Evolutionary conservation across 2,329 filamentous ascomycete species (phyloP), one percentile per base, ranked within the genome.

Genomic region (Rutstroemia sp.): DNA sequence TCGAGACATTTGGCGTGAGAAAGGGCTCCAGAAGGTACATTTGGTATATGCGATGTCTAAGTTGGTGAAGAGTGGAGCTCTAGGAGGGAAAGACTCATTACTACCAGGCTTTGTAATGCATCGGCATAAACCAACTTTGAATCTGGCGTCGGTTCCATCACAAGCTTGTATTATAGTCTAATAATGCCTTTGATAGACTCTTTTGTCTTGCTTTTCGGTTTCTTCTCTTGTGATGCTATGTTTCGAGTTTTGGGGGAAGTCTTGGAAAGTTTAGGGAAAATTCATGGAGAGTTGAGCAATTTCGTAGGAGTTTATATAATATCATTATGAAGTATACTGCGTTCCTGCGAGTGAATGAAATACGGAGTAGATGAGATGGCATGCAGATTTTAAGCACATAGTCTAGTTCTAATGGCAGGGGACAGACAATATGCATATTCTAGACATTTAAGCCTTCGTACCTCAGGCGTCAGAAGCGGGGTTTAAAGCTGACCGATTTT

Each of bases 11-110:
- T 58, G 47, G 38, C 51, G 44, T 56, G 60, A 66, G 66, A 65
- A 64, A 42, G 17, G 39, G 60, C 63, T 65, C 58, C 56, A 61
- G 57, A 56, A 57, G 58, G 61, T 66, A 50, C 59, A 54, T 55
- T 55, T 55, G 37, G 34, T 55, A 55, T 49, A 55, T 41, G 52
- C 25, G 55, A 61, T 63, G 49, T 57, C 25, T 25, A 48, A 48
- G 51, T 39, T 48, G 51, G 59, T 62, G 59, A 58, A 57, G 53
- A 52, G 54, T 41, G 53, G 54, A 60, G 48, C 44, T 56, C 51
- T 30, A 57, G 37, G 48, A 25, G 45, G 23, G 23, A 17, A 55
- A 41, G 52, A 55, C 52, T 55, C 45, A 49, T 42, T 30, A 50
- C 42, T 30, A 50, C 42, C 17, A 42, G 38, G 38, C n/a, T 50